Percentiles rank a stretch among this genome's conserved stretches.
Evolutionary conservation across 306 rosid genomes (phyloP).

Genomic region (Quercus gilva): DNA sequence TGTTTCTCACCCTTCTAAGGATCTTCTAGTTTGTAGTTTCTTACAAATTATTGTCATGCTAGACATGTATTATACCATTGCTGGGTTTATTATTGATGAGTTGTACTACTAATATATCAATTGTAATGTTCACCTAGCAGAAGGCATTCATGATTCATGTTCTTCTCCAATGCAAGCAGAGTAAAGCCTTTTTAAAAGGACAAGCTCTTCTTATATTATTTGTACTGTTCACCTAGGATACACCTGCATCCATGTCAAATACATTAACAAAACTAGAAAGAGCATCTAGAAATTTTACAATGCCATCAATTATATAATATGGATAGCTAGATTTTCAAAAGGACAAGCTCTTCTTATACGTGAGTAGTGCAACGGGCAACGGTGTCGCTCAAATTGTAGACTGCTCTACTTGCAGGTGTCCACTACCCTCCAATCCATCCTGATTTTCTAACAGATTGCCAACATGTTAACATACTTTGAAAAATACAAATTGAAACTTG

Average conservation of each 20-base stretch:
- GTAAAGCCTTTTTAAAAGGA: too few relatives aligned
- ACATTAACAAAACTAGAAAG: not conserved
- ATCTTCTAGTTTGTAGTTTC: not conserved
- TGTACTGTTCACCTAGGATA: conserved; percentile 36
- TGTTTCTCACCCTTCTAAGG: not conserved
- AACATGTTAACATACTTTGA: not conserved
- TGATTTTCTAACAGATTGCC: conserved; percentile 33
- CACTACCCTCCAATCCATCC: conserved; percentile 92
- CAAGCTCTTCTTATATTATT: too few relatives aligned
- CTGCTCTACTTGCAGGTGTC: conserved; percentile 66
- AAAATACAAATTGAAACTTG: not conserved
- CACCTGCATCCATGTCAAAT: conserved; percentile 40
- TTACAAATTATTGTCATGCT: too few relatives aligned
- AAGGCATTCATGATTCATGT: not conserved
- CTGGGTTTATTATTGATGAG: not conserved
- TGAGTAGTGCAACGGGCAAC: conserved; percentile 78
- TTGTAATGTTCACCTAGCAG: not conserved
- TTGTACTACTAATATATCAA: not conserved
- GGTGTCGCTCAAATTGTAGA: conserved; percentile 83
- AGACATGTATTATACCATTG: too few relatives aligned
- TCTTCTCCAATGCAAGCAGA: too few relatives aligned
- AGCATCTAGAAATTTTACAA: not conserved
- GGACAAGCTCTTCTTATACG: conserved; percentile 30
- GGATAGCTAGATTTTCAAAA: not conserved
- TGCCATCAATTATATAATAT: too few relatives aligned